Percentiles rank a stretch among this genome's conserved stretches.
Evolutionary conservation across 2,329 filamentous ascomycete species (phyloP).

Genomic region (Massarina eburnea): DNA sequence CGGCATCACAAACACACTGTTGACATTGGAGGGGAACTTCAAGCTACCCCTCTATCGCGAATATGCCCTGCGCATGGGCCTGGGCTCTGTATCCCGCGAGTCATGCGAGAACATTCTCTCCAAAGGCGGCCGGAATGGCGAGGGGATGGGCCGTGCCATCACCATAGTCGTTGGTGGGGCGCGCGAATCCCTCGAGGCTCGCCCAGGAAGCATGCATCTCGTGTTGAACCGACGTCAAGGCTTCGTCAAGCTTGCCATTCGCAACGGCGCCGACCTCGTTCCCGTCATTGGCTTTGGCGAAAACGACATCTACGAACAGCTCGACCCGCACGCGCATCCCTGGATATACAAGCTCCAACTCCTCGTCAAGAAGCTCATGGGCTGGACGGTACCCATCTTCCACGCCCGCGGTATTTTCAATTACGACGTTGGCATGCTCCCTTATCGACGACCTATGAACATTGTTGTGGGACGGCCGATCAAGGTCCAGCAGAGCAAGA

Average conservation of each 20-base stretch:
- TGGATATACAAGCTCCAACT: constrained; percentile 80
- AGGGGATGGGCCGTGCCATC: constrained; percentile 92
- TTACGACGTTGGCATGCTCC: constrained; percentile 95
- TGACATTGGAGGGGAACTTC: constrained; percentile 96
- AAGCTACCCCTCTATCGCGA: constrained; percentile 91
- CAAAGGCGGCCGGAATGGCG: constrained; percentile 72
- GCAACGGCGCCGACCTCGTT: constrained; percentile 89
- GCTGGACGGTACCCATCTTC: constrained; percentile 89
- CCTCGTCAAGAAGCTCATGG: constrained; percentile 79
- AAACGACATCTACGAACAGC: constrained; percentile 93
- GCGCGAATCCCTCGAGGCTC: constrained; percentile 85
- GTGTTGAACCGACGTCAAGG: constrained; percentile 84
- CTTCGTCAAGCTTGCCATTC: constrained; percentile 90
- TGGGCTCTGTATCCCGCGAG: constrained; percentile 86
- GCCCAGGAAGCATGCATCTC: constrained; percentile 73
- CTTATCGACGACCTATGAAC: constrained; percentile 84
- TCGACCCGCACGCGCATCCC: constrained; percentile 75
- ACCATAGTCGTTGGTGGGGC: constrained; percentile 95
- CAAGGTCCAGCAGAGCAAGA: constrained; percentile 62
- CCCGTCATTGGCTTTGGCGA: constrained; percentile 92
- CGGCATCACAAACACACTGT: constrained; percentile 87
- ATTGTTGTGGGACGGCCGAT: constrained; percentile 87
- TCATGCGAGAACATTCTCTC: constrained; percentile 87
- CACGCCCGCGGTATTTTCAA: constrained; percentile 94
- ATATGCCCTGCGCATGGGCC: constrained; percentile 85